Percentiles rank a stretch among this genome's conserved stretches.
phyloP scores from a whole-genome alignment of 139 green algal genomes.

The Eudorina sp. region DNA sequence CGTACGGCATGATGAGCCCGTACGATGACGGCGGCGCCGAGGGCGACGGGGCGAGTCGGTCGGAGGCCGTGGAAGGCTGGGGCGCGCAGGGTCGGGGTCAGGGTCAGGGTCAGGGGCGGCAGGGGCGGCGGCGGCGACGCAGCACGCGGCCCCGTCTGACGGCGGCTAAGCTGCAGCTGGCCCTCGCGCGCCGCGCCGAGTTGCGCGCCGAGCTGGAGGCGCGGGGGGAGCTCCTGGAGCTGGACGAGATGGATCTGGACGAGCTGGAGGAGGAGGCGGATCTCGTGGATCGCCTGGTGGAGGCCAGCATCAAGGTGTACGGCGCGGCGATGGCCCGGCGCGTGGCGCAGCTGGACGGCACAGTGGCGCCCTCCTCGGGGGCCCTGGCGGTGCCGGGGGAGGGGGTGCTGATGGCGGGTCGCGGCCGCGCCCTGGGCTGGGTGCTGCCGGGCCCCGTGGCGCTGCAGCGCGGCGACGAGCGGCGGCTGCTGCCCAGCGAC shows the following conservation, averaged over 20 bases:
- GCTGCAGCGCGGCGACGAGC: conserved; percentile 10
- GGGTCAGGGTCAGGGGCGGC: neutral
- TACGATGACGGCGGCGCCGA: neutral
- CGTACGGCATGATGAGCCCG: too few relatives aligned
- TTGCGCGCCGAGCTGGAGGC: conserved; percentile 5
- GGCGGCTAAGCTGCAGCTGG: conserved; percentile 35
- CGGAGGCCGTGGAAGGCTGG: too few relatives aligned
- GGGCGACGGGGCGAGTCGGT: too few relatives aligned
- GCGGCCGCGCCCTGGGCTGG: conserved; percentile 26
- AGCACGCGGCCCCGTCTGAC: conserved; percentile 8
- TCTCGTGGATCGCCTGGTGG: conserved; percentile 38
- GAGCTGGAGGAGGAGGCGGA: conserved; percentile 51
- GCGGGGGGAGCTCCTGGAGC: conserved; percentile 37
- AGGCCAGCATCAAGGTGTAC: conserved; percentile 44
- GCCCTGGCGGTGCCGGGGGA: conserved; percentile 1
- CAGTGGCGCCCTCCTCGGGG: neutral
- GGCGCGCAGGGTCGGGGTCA: too few relatives aligned
- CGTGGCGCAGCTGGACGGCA: neutral
- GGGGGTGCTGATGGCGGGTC: conserved; percentile 14
- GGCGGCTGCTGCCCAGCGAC: neutral
- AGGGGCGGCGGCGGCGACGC: neutral
- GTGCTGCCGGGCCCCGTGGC: conserved; percentile 8
- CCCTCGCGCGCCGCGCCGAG: conserved; percentile 20
- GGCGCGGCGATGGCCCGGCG: neutral
- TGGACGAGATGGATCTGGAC: conserved; percentile 51